A percentile compares a stretch with the other conserved stretches of the same genome.
Conservation (phyloP, 208 protist species). For the Lotmaria passim region DNA sequence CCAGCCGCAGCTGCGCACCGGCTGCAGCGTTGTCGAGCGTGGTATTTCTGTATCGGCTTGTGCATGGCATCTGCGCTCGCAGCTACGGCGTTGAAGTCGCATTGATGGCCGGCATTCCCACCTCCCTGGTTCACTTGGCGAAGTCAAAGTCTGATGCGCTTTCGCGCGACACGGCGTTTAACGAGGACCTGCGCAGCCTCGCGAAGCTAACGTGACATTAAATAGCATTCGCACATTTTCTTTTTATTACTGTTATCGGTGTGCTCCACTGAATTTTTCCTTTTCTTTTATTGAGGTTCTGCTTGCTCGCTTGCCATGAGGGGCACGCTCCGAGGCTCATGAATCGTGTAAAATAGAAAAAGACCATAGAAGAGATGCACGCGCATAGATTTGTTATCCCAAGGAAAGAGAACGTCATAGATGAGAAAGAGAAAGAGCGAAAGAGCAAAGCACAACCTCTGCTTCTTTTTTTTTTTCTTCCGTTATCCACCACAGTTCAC, state of each 20-base stretch:
- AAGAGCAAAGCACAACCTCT: too few relatives aligned
- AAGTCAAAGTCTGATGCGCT: slow-evolving; percentile 68
- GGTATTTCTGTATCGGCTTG: slow-evolving; percentile 90
- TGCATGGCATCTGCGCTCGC: slow-evolving; percentile 81
- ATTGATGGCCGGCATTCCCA: slow-evolving; percentile 81
- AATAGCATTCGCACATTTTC: background rate
- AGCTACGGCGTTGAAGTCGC: slow-evolving; percentile 95
- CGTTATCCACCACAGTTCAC: too few relatives aligned
- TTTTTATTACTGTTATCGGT: slow-evolving; percentile 7
- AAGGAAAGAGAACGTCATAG: too few relatives aligned
- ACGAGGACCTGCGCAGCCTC: slow-evolving; percentile 59
- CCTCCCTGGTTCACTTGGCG: slow-evolving; percentile 59
- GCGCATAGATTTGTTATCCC: too few relatives aligned
- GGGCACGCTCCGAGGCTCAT: too few relatives aligned
- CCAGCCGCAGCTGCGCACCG: slow-evolving; percentile 28
- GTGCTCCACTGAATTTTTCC: background rate
- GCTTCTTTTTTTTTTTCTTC: too few relatives aligned
- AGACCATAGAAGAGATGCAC: too few relatives aligned
- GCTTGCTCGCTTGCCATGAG: too few relatives aligned
- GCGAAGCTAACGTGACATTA: slow-evolving; percentile 26
- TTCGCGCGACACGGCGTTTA: slow-evolving; percentile 51
- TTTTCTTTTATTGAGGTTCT: background rate
- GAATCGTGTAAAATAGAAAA: too few relatives aligned
- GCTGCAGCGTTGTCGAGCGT: slow-evolving; percentile 40
- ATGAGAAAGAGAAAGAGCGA: too few relatives aligned